phyloP scores from a whole-genome alignment of 495 filamentous ascomycete genomes.

The Trichocladium antarcticum region DNA sequence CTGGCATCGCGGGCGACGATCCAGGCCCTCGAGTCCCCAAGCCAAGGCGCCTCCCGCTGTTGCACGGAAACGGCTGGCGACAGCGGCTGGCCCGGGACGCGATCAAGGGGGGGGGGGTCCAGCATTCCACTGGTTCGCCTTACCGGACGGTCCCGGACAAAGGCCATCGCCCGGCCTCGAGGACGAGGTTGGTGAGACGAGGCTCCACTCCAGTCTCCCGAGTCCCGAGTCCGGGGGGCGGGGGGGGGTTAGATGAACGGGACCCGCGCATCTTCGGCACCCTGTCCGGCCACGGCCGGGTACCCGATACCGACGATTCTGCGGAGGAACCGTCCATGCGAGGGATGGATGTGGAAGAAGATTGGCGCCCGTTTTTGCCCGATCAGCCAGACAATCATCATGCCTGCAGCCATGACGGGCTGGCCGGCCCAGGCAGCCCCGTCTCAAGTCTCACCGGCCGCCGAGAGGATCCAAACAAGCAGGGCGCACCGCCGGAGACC shows the following conservation, averaged over 20 bases:
- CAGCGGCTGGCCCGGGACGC: not conserved
- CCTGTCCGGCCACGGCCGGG: not conserved
- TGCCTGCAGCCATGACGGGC: not conserved
- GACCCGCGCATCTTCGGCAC: not conserved
- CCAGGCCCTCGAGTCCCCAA: not conserved
- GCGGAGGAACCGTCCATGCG: too few relatives aligned
- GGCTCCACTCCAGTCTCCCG: not conserved
- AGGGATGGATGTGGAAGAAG: not conserved
- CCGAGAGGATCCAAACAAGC: not conserved
- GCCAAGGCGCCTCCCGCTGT: not conserved
- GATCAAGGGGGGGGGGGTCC: not conserved
- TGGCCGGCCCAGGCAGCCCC: not conserved
- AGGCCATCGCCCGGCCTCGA: too few relatives aligned
- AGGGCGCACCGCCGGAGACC: not conserved
- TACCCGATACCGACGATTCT: not conserved
- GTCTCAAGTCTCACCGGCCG: not conserved
- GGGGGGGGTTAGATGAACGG: not conserved
- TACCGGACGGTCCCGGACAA: constrained; percentile 2
- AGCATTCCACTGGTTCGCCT: constrained; percentile 5
- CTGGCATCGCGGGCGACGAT: not conserved
- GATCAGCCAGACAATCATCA: not conserved
- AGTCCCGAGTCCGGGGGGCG: constrained; percentile 1
- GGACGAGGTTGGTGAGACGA: constrained; percentile 4
- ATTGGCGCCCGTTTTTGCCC: not conserved
- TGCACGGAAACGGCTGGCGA: not conserved